A percentile compares a stretch with the other conserved stretches of the same genome.
Conservation (phyloP, 2,329 filamentous ascomycete species). For the Botryotinia convoluta region DNA sequence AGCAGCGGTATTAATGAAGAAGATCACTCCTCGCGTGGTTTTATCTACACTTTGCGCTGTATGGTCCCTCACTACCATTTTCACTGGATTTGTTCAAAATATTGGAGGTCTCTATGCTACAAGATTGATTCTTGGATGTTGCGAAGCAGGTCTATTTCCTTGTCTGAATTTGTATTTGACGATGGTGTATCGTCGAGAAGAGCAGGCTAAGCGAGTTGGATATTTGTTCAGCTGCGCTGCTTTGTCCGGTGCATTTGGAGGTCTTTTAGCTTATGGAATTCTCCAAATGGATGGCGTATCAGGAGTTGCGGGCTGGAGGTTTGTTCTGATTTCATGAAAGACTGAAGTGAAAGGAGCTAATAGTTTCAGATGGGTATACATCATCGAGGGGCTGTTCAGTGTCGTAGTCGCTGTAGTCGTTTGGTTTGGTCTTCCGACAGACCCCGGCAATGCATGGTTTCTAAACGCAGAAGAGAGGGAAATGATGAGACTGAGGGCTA, state of each 20-base stretch:
- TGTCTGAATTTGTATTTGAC: conserved; percentile 49
- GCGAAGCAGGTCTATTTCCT: conserved; percentile 50
- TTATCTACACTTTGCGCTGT: conserved; percentile 37
- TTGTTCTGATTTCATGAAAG: conserved; percentile 39
- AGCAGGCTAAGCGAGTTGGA: conserved; percentile 53
- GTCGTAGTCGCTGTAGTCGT: conserved; percentile 44
- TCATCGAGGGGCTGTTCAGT: conserved; percentile 50
- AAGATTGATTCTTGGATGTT: conserved; percentile 48
- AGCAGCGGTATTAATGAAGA: conserved; percentile 48
- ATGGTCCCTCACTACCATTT: conserved; percentile 50
- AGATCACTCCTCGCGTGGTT: conserved; percentile 44
- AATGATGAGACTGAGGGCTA: conserved; percentile 49
- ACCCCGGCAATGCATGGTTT: conserved; percentile 49
- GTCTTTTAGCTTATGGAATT: conserved; percentile 52
- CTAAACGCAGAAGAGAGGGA: conserved; percentile 47
- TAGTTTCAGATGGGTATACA: conserved; percentile 43
- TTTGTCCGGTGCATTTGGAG: conserved; percentile 50
- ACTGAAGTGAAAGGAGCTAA: not conserved
- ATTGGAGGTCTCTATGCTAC: conserved; percentile 45
- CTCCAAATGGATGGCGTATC: conserved; percentile 46
- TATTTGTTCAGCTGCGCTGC: conserved; percentile 54
- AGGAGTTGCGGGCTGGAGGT: conserved; percentile 47
- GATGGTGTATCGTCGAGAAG: conserved; percentile 55
- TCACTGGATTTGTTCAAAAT: conserved; percentile 46
- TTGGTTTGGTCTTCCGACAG: conserved; percentile 48